Conservation (phyloP, 345 rosid genomes). For the Gossypium sturtianum region DNA sequence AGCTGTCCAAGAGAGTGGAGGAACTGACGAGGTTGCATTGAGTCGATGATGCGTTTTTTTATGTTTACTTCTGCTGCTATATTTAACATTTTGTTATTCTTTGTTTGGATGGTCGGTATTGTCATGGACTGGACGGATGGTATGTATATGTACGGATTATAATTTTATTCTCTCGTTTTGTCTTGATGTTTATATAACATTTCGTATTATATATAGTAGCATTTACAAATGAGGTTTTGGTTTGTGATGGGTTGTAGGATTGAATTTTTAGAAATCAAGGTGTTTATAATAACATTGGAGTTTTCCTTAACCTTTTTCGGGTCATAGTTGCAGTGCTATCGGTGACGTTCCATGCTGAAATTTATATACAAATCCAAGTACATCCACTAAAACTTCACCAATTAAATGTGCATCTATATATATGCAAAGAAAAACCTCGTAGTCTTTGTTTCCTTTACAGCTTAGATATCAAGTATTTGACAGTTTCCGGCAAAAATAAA, state of each 20-base stretch:
- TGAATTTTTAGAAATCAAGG: no score
- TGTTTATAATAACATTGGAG: no score
- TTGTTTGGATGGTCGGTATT: not conserved
- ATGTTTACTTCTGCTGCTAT: not conserved
- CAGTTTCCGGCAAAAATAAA: not conserved
- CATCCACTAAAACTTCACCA: no score
- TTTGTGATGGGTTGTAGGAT: no score
- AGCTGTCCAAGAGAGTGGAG: constrained; percentile 79
- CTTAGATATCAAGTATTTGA: no score
- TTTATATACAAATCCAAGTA: no score
- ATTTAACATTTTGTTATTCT: not conserved
- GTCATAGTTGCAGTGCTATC: no score
- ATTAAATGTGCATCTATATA: no score
- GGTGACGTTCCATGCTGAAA: no score
- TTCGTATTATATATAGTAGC: not conserved
- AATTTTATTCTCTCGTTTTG: not conserved
- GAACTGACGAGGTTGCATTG: constrained; percentile 86
- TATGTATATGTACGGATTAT: not conserved
- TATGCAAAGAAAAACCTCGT: not conserved
- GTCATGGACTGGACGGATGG: no score
- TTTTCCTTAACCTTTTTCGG: no score
- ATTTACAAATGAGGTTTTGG: no score
- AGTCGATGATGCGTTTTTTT: not conserved
- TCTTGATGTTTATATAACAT: not conserved
- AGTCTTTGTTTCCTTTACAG: not conserved